Evolutionary conservation across 73 alveolate genomes (phyloP).

Genomic region (Diophrys appendiculata): DNA sequence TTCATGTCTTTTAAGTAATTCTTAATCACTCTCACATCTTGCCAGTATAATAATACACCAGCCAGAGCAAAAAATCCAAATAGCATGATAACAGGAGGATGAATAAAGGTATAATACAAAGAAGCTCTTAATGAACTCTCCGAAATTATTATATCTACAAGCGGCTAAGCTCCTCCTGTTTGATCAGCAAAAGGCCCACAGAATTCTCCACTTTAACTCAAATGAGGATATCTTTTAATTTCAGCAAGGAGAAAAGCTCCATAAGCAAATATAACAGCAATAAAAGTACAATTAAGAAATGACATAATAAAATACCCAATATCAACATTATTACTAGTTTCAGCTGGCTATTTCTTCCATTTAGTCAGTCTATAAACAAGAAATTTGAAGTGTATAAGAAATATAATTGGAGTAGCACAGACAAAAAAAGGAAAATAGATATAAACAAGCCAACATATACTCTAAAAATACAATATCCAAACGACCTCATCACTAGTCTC

Average conservation of each 20-base stretch:
- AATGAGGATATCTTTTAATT: background rate
- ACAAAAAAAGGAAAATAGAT: slow-evolving; percentile 41
- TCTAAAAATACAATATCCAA: slow-evolving; percentile 36
- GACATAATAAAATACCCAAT: slow-evolving; percentile 54
- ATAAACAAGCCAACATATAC: slow-evolving; percentile 36
- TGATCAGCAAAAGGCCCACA: background rate
- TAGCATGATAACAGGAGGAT: no score
- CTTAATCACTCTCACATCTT: no score
- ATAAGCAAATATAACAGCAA: slow-evolving; percentile 14
- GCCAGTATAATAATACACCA: no score
- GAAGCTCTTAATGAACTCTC: no score
- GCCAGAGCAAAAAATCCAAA: no score
- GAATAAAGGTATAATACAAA: no score
- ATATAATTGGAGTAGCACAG: slow-evolving; percentile 31
- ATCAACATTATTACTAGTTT: slow-evolving; percentile 26
- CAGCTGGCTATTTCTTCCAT: slow-evolving; percentile 52
- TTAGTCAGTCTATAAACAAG: slow-evolving; percentile 29
- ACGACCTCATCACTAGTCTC: slow-evolving; percentile 63
- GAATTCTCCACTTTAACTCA: no score
- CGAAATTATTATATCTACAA: background rate
- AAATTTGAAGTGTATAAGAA: slow-evolving; percentile 53
- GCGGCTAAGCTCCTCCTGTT: background rate
- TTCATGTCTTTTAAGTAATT: background rate
- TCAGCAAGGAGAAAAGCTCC: slow-evolving; percentile 32
- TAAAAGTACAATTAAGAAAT: slow-evolving; percentile 49